A percentile compares a stretch with the other conserved stretches of the same genome.
These are phyloP conservation scores for Warburgia ugandensis DNA, from an alignment of 164 flowering plant genomes.

Conservation along the genomic window DNA sequence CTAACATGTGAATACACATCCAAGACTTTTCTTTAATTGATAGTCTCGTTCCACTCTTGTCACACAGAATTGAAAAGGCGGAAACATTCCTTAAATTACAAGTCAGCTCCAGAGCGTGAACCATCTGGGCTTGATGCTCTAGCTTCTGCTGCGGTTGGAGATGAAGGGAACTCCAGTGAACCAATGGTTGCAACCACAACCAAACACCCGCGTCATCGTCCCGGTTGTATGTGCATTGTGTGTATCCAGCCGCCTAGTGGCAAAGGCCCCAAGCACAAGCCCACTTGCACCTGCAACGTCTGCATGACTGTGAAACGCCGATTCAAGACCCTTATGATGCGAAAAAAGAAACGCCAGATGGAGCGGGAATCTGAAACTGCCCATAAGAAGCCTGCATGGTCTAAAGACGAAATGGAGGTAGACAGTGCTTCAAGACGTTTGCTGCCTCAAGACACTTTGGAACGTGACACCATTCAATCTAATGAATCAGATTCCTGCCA, in stretches of 20 bases:
- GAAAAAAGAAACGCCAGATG: conserved; percentile 54
- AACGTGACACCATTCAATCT: conserved; percentile 22
- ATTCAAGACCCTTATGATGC: conserved; percentile 62
- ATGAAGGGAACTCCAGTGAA: conserved; percentile 34
- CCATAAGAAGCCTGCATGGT: conserved; percentile 32
- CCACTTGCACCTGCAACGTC: conserved; percentile 53
- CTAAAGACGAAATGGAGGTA: conserved; percentile 45
- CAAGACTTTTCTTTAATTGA: background rate
- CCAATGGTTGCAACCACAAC: conserved; percentile 68
- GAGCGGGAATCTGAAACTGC: conserved; percentile 81
- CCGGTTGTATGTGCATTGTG: conserved; percentile 92
- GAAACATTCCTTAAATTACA: conserved; percentile 26
- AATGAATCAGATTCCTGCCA: conserved; percentile 30
- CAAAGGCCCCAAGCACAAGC: conserved; percentile 79
- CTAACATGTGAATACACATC: background rate
- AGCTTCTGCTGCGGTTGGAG: conserved; percentile 89
- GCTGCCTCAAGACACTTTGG: conserved; percentile 22
- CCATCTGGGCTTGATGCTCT: conserved; percentile 83
- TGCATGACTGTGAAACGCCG: conserved; percentile 66
- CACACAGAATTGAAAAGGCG: conserved; percentile 58
- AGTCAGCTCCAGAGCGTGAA: conserved; percentile 29
- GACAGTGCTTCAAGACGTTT: conserved; percentile 34
- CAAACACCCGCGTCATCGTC: conserved; percentile 92
- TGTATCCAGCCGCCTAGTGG: conserved; percentile 99
- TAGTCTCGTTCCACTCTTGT: background rate